Base-by-base conservation (phyloP, 2,329 filamentous ascomycete genomes). In the Corinectria fuckeliana region DNA sequence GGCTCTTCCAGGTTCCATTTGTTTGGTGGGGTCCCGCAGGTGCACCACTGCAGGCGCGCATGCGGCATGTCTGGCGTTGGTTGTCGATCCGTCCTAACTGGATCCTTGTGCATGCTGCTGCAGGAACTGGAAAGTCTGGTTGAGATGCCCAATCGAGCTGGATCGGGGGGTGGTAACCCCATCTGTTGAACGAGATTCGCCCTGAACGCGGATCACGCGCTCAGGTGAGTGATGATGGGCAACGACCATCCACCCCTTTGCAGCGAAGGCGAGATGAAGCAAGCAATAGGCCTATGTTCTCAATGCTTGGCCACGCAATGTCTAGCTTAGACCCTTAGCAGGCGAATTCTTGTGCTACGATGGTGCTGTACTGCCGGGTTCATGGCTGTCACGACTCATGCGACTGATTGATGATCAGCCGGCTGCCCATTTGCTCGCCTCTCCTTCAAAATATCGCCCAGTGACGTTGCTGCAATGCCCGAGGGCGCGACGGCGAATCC, bases 21-120 rank as follows among this genome's bases (percentile, higher is more conserved):
- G n/a, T 9, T 50, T 52, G 25, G 65, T 64, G 42, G 65, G 65
- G 64, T 68, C 62, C 66, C 57, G 62, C 60, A 67, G 55, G 54
- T 68, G 65, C 65, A 68, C 39, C 20, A 44, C 39, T 44, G 39
- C 42, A 45, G 14, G 42, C 42, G 42, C 42, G 42, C 42, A 45
- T 45, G 54, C 49, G 23, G 42, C 42, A 45, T 45, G 54, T 51
- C 50, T 64, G 38, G 50, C 34, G 42, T 45, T 26, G 23, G 25
- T 26, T 2, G 25, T 45, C 42, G 42, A 45, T 45, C 42, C 23
- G 5, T 45, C 42, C 26, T 45, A n/a, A 30, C 42, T 45, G 42
- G 42, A 26, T 18, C 30, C 48, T 39, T n/a, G n/a, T n/a, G 48
- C 48, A 50, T 48, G 32, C 32, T 3, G 7, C 23, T 50, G 48